Percentiles rank a stretch among this genome's conserved stretches.
Evolutionary conservation across 2,329 filamentous ascomycete species (phyloP).

Genomic region (Pseudogymnoascus sp.): DNA sequence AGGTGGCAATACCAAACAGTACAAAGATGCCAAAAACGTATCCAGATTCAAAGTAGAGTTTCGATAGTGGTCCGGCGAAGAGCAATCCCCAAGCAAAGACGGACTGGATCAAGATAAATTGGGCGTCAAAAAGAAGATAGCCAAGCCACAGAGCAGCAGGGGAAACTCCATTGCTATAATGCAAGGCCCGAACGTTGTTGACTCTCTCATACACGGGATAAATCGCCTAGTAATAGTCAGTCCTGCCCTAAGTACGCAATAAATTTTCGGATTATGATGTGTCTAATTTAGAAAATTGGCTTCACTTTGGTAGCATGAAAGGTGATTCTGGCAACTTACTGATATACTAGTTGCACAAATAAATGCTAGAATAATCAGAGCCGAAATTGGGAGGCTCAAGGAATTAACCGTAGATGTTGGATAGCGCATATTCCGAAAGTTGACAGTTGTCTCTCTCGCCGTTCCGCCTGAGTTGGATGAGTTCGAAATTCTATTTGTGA

Average conservation of each 20-base stretch:
- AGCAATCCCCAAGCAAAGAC: conserved; percentile 21
- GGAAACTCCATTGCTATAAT: conserved; percentile 25
- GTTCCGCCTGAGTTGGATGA: conserved; percentile 15
- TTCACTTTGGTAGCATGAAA: background rate
- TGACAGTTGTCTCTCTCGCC: conserved; percentile 12
- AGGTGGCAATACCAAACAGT: conserved; percentile 24
- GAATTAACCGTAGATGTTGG: conserved; percentile 14
- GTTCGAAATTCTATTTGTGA: conserved; percentile 23
- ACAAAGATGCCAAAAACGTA: conserved; percentile 22
- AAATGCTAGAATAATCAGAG: conserved; percentile 21
- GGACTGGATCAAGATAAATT: conserved; percentile 22
- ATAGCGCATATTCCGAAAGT: conserved; percentile 15
- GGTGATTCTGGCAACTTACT: conserved; percentile 11
- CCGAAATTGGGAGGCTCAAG: conserved; percentile 16
- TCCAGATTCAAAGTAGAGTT: conserved; percentile 18
- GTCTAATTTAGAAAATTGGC: background rate
- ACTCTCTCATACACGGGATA: conserved; percentile 23
- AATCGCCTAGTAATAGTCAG: conserved; percentile 11
- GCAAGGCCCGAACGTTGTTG: conserved; percentile 22
- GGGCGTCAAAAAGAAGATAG: conserved; percentile 24
- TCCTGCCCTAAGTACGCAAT: background rate
- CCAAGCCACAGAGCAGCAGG: conserved; percentile 23
- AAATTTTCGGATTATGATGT: background rate
- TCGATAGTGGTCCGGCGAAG: conserved; percentile 16
- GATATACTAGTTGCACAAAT: conserved; percentile 19